Conservation (phyloP, 495 filamentous ascomycete species). For the Aspergillus kassunensis region DNA sequence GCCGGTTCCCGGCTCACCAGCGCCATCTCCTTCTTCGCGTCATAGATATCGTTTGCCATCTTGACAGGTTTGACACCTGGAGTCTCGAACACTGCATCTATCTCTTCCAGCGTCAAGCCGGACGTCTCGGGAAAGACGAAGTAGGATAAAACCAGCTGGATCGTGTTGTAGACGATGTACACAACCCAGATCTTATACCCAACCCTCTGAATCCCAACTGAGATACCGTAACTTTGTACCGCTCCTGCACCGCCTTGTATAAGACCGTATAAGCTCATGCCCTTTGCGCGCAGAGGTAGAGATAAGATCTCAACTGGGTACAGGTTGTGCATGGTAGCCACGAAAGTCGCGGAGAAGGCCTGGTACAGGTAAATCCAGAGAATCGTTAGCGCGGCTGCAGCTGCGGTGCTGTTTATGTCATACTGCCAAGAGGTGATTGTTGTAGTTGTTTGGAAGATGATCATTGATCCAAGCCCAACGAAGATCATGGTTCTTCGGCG, state of each 20-base stretch:
- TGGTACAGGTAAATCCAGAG: conserved; percentile 43
- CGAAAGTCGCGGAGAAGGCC: conserved; percentile 33
- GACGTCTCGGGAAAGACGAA: conserved; percentile 42
- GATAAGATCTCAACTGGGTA: conserved; percentile 40
- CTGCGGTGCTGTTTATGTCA: conserved; percentile 15
- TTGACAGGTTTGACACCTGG: conserved; percentile 41
- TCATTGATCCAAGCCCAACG: conserved; percentile 30
- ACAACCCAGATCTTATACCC: conserved; percentile 46
- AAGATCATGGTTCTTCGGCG: conserved; percentile 37
- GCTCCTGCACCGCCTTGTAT: conserved; percentile 39
- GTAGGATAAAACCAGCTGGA: conserved; percentile 38
- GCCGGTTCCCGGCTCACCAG: conserved; percentile 20
- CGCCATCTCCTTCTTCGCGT: conserved; percentile 36
- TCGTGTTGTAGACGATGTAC: conserved; percentile 39
- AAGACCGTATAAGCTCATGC: conserved; percentile 40
- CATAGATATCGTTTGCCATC: conserved; percentile 41
- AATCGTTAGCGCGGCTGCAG: conserved; percentile 31
- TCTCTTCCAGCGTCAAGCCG: conserved; percentile 38
- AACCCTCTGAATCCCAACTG: conserved; percentile 36
- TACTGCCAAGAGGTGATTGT: conserved; percentile 43
- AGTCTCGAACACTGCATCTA: conserved; percentile 43
- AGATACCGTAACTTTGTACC: conserved; percentile 39
- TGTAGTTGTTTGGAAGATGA: conserved; percentile 34
- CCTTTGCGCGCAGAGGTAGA: conserved; percentile 37
- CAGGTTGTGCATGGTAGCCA: conserved; percentile 44